Evolutionary conservation across 2,329 filamentous ascomycete genomes (phyloP).

Genomic region (Calcarisporium arbuscula): DNA sequence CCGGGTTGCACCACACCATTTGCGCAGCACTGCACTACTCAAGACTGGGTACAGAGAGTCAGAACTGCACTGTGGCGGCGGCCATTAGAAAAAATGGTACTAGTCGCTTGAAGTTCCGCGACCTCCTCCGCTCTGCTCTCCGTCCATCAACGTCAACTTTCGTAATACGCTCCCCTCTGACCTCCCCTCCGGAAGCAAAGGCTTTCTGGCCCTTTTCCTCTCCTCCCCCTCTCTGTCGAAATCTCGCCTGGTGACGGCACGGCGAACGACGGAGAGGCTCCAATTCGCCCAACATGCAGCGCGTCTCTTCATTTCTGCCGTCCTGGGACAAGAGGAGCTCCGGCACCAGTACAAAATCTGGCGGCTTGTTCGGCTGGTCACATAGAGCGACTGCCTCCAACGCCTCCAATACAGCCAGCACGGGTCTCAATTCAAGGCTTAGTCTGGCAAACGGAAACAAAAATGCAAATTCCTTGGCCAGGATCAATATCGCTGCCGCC

Average conservation of each 20-base stretch:
- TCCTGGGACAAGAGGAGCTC: constrained; percentile 39
- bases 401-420: constrained; percentile 9
- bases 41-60: no score
- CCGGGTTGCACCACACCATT: no score
- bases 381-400: constrained; percentile 38
- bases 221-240: constrained; percentile 24
- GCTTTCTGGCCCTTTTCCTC: constrained; percentile 13
- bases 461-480: constrained; percentile 19
- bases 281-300: constrained; percentile 33
- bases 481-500: constrained; percentile 28
- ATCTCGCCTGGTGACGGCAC: constrained; percentile 24
- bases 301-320: constrained; percentile 36
- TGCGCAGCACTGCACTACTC: no score
- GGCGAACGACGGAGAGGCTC: constrained; percentile 27
- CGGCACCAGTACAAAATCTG: constrained; percentile 22
- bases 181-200: no score
- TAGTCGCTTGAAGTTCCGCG: no score
- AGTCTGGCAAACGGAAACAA: no score
- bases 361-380: constrained; percentile 37
- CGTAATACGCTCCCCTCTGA: neutral
- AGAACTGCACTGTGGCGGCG: no score
- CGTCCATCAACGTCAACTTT: no score
- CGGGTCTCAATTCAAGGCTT: no score
- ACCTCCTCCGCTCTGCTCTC: no score
- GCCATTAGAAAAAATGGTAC: no score